A percentile compares a stretch with the other conserved stretches of the same genome.
Conservation (phyloP, 2,329 filamentous ascomycete species). For the Colletotrichum sp. region DNA sequence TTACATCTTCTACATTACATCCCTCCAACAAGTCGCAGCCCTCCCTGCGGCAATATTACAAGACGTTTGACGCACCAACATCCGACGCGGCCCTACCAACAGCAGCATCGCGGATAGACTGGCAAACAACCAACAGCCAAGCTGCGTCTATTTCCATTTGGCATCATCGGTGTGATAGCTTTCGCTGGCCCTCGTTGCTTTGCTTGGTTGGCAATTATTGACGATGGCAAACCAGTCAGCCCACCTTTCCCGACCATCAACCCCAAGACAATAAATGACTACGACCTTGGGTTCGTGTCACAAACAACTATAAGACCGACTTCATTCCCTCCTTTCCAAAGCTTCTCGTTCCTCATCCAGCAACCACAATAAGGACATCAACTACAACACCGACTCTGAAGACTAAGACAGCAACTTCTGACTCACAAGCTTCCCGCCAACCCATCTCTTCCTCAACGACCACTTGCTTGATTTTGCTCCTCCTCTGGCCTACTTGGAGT, state of each 20-base stretch:
- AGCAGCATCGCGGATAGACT: slow-evolving; percentile 1
- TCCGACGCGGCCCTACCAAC: slow-evolving; percentile 12
- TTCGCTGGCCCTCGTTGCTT: slow-evolving; percentile 6
- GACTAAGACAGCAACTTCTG: not conserved
- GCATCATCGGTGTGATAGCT: slow-evolving; percentile 22
- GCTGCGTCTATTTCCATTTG: slow-evolving; percentile 18
- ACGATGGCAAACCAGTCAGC: slow-evolving; percentile 25
- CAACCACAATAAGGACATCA: not conserved
- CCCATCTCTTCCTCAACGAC: not conserved
- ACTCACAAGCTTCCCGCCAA: not conserved
- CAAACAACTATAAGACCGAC: slow-evolving; percentile 22
- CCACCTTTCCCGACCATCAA: slow-evolving; percentile 15
- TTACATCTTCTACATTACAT: slow-evolving; percentile 14
- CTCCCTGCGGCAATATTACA: slow-evolving; percentile 19
- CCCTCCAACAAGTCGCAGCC: slow-evolving; percentile 19
- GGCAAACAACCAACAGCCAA: slow-evolving; percentile 24
- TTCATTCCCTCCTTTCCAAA: not conserved
- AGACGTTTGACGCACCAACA: slow-evolving; percentile 16
- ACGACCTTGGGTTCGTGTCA: slow-evolving; percentile 18
- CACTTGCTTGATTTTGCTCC: not conserved
- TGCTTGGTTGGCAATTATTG: slow-evolving; percentile 16
- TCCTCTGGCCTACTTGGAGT: not conserved
- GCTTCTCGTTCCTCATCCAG: slow-evolving; percentile 2
- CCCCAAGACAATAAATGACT: slow-evolving; percentile 20
- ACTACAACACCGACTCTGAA: not conserved